phyloP scores from a whole-genome alignment of 208 protist genomes.

The Acanthamoeba castellanii region DNA sequence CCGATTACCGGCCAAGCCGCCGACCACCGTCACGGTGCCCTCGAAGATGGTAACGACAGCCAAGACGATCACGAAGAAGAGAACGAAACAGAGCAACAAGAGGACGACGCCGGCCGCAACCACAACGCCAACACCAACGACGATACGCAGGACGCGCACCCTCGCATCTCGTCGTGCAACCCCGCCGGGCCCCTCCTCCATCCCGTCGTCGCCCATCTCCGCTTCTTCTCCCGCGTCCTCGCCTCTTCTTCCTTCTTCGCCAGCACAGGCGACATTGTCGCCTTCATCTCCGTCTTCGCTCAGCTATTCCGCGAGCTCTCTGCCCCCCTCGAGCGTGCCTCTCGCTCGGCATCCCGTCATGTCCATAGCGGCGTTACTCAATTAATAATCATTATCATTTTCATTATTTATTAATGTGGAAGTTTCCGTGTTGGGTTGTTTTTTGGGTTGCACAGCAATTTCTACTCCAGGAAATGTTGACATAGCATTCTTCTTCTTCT shows the following conservation, averaged over 20 bases:
- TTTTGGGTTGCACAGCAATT: too few relatives aligned
- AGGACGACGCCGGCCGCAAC: background rate
- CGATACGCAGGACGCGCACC: background rate
- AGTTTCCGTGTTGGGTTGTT: too few relatives aligned
- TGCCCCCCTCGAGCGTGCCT: too few relatives aligned
- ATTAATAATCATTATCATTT: background rate
- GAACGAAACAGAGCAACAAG: background rate
- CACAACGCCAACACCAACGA: background rate
- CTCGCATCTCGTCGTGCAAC: too few relatives aligned
- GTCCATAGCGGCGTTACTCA: background rate
- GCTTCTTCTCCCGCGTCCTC: background rate
- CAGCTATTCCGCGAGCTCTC: background rate
- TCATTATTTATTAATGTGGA: too few relatives aligned
- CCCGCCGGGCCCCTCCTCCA: background rate
- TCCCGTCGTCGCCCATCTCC: background rate
- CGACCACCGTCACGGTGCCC: background rate
- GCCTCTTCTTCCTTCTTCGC: background rate
- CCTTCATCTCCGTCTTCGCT: background rate
- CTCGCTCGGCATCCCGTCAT: background rate
- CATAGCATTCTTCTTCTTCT: too few relatives aligned
- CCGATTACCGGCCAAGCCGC: background rate
- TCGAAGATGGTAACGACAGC: background rate
- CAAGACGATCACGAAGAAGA: constrained; percentile 14
- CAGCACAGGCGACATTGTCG: background rate
- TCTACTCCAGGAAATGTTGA: too few relatives aligned